Conservation (phyloP, 768 basidiomycete genomes). For the Boletales sp. region DNA sequence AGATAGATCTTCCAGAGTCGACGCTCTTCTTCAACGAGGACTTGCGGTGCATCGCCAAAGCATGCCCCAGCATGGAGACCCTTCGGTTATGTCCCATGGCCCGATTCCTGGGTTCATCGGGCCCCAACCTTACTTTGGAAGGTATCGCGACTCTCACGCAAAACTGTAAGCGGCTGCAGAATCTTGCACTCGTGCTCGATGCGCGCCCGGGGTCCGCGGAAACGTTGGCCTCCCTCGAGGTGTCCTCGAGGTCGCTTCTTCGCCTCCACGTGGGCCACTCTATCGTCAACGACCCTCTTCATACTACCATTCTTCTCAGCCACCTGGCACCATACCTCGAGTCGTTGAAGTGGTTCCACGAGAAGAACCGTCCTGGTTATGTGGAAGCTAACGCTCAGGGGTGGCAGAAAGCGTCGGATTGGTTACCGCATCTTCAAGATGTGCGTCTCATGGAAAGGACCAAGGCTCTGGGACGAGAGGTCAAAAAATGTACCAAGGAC, state of each 20-base stretch:
- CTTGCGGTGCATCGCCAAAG: constrained; percentile 51
- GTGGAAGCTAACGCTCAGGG: constrained; percentile 61
- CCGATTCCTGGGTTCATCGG: constrained; percentile 52
- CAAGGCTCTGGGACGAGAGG: constrained; percentile 30
- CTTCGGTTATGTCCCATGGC: constrained; percentile 65
- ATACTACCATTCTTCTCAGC: constrained; percentile 67
- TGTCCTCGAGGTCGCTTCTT: constrained; percentile 62
- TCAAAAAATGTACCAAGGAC: constrained; percentile 27
- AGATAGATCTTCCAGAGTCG: constrained; percentile 78
- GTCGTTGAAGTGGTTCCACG: constrained; percentile 71
- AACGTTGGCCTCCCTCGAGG: constrained; percentile 41
- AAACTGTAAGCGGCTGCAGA: constrained; percentile 59
- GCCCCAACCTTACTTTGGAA: constrained; percentile 60
- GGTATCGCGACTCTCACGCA: constrained; percentile 56
- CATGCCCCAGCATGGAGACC: constrained; percentile 68
- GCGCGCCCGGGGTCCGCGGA: constrained; percentile 46
- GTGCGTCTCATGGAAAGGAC: constrained; percentile 61
- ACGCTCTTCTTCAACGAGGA: constrained; percentile 61
- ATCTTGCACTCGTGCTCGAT: constrained; percentile 62
- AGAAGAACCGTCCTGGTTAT: constrained; percentile 69
- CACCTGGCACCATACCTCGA: constrained; percentile 74
- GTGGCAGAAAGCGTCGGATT: constrained; percentile 69
- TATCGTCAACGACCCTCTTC: constrained; percentile 65
- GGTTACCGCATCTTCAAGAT: constrained; percentile 68
- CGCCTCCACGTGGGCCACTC: constrained; percentile 78